A percentile compares a stretch with the other conserved stretches of the same genome.
These are phyloP conservation scores for Saccharomycopsis amapae DNA, from an alignment of 805 yeast species.

Conservation along the genomic window DNA sequence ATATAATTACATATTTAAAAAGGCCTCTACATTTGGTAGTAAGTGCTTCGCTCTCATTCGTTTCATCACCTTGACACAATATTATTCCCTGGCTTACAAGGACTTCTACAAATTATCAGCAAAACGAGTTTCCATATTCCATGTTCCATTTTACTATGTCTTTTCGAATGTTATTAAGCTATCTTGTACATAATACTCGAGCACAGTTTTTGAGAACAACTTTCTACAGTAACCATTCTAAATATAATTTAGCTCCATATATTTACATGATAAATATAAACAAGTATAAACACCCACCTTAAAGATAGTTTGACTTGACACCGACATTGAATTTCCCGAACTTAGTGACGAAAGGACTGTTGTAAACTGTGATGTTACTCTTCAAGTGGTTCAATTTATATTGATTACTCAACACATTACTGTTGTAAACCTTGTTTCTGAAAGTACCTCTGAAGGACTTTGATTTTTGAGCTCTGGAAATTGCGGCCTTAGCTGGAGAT, in stretches of 20 bases:
- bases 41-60: too few relatives aligned
- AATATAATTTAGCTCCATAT: not conserved
- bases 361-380: constrained; percentile 10
- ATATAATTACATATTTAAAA: too few relatives aligned
- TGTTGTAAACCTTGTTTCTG: constrained; percentile 16
- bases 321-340: constrained; percentile 17
- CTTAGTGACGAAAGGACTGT: constrained; percentile 6
- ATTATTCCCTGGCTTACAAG: too few relatives aligned
- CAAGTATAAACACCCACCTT: not conserved
- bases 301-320: constrained; percentile 17
- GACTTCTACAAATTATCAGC: too few relatives aligned
- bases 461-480: constrained; percentile 15
- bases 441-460: constrained; percentile 17
- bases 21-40: too few relatives aligned
- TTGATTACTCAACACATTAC: constrained; percentile 14
- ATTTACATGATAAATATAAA: not conserved
- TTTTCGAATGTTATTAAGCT: too few relatives aligned
- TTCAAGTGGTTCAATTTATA: constrained; percentile 15
- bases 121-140: too few relatives aligned
- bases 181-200: too few relatives aligned
- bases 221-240: not conserved
- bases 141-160: too few relatives aligned
- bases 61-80: too few relatives aligned
- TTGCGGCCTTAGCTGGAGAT: constrained; percentile 13
- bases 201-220: too few relatives aligned